Percentiles rank a stretch among this genome's conserved stretches.
Conservation (phyloP, 2,329 filamentous ascomycete species). For the Colletotrichum endophyticum region DNA sequence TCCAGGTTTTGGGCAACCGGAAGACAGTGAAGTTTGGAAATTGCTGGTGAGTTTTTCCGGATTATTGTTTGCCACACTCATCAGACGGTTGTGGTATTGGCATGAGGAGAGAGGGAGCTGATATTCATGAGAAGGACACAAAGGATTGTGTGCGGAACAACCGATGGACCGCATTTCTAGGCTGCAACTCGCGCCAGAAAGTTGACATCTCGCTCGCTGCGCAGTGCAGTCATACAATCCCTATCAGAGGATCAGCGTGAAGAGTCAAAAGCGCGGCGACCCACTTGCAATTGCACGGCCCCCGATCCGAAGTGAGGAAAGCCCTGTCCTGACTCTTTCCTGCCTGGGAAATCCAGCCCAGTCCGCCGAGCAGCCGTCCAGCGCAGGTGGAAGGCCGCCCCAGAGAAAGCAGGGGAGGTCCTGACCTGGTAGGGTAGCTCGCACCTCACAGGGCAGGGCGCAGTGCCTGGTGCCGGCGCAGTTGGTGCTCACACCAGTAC, state of each 20-base stretch:
- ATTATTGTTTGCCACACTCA: neutral
- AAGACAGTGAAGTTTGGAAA: neutral
- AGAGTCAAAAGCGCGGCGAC: neutral
- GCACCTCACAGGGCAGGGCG: neutral
- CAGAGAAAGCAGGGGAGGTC: neutral
- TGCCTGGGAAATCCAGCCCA: neutral
- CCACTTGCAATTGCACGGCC: conserved; percentile 5
- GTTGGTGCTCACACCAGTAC: neutral
- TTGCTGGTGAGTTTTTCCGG: neutral
- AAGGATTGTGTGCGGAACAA: neutral
- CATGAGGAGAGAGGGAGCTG: neutral
- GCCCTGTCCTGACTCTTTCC: neutral
- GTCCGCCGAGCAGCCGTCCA: neutral
- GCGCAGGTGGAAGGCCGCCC: neutral
- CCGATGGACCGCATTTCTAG: neutral
- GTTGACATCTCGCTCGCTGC: neutral
- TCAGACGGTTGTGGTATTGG: neutral
- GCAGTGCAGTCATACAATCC: neutral
- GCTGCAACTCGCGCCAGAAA: neutral
- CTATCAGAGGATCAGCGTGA: neutral
- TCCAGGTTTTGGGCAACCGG: neutral
- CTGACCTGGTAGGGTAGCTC: neutral
- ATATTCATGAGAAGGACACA: neutral
- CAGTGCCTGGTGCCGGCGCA: neutral
- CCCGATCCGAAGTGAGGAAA: neutral